Evolutionary conservation across 2,329 filamentous ascomycete genomes (phyloP).

Genomic region (Diaporthe amygdali): DNA sequence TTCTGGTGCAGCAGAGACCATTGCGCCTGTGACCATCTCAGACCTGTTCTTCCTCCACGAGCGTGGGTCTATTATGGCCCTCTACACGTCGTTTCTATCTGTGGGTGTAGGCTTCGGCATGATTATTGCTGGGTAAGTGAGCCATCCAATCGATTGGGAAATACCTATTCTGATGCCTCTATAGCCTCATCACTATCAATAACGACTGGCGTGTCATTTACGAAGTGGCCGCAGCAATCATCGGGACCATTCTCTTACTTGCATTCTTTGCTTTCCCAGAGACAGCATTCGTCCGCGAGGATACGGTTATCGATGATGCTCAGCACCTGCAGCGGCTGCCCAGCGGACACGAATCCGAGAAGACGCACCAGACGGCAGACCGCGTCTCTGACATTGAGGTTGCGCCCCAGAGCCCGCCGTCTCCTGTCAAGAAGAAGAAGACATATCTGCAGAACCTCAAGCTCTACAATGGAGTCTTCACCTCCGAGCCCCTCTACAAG

Average conservation of each 20-base stretch:
- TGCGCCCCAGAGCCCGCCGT: not conserved
- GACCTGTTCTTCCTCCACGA: conserved; percentile 65
- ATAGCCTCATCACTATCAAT: conserved; percentile 52
- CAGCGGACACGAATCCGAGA: conserved; percentile 25
- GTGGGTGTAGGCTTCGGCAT: conserved; percentile 48
- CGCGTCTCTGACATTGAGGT: conserved; percentile 27
- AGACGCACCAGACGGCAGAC: conserved; percentile 20
- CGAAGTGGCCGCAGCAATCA: conserved; percentile 53
- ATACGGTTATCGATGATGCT: conserved; percentile 23
- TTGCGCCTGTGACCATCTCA: conserved; percentile 56
- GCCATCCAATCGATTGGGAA: not conserved
- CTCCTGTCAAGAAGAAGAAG: conserved; percentile 29
- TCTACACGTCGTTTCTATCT: conserved; percentile 47
- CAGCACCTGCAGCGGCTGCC: conserved; percentile 25
- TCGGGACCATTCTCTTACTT: conserved; percentile 52
- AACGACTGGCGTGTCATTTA: conserved; percentile 58
- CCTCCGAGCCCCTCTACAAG: conserved; percentile 50
- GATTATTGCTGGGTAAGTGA: conserved; percentile 44
- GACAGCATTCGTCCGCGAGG: conserved; percentile 50
- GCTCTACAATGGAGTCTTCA: conserved; percentile 47
- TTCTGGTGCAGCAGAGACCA: conserved; percentile 57
- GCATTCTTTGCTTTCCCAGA: conserved; percentile 61
- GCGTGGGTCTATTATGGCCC: conserved; percentile 55
- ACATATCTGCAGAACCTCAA: conserved; percentile 42
- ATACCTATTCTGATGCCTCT: conserved; percentile 16